Conservation (phyloP, 2,329 filamentous ascomycete genomes). For the Rhexocercosporidium sp. region DNA sequence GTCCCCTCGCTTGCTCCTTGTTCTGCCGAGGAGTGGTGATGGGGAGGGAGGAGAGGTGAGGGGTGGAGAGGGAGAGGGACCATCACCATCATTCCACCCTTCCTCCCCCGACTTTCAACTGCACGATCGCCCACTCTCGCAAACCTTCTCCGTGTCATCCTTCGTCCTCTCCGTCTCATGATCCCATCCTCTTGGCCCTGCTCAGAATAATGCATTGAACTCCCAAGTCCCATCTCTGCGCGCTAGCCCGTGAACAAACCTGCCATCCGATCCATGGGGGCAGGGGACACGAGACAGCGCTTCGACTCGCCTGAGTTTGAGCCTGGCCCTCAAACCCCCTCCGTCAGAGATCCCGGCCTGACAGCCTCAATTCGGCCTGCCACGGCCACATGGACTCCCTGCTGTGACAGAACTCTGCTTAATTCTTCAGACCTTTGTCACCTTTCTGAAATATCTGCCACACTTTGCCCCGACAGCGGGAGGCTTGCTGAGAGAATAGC, state of each 20-base stretch:
- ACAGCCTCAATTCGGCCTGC: not conserved
- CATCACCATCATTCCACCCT: no score
- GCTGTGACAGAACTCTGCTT: slow-evolving; percentile 1
- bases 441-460: slow-evolving; percentile 2
- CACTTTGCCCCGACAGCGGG: slow-evolving; percentile 9
- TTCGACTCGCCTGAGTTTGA: slow-evolving; percentile 15
- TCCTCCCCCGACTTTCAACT: not conserved
- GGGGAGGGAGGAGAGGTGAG: no score
- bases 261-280: slow-evolving; percentile 5
- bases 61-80: no score
- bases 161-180: not conserved
- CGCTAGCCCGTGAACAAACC: slow-evolving; percentile 9
- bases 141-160: slow-evolving; percentile 6
- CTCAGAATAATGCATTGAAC: not conserved
- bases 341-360: slow-evolving; percentile 11
- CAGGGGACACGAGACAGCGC: slow-evolving; percentile 12
- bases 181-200: slow-evolving; percentile 2
- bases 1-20: not conserved
- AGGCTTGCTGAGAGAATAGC: not conserved
- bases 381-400: slow-evolving; percentile 1
- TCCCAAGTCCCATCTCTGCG: slow-evolving; percentile 1
- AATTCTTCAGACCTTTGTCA: not conserved
- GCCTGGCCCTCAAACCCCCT: slow-evolving; percentile 4
- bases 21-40: not conserved
- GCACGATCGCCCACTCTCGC: not conserved